Evolutionary conservation across 306 rosid genomes (phyloP).

Genomic region (Purshia tridentata): DNA sequence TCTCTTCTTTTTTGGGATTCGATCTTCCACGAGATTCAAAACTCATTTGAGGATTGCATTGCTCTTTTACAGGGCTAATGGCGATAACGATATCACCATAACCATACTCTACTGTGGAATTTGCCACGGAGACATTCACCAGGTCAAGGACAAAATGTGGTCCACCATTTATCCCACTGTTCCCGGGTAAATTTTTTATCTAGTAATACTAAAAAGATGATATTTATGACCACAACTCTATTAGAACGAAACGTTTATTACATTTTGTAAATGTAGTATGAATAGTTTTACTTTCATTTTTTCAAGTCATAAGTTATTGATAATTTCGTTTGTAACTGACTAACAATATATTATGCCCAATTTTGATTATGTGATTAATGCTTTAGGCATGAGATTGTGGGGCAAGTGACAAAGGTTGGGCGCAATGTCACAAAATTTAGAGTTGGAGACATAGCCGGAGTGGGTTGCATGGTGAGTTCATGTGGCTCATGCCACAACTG

Average conservation of each 20-base stretch:
- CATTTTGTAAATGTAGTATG: too few relatives aligned
- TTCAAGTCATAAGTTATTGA: too few relatives aligned
- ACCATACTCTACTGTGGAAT: constrained; percentile 14
- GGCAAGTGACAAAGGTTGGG: background rate
- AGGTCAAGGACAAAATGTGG: background rate
- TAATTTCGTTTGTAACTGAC: background rate
- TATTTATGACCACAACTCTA: too few relatives aligned
- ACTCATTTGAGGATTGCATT: background rate
- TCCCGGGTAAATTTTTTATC: constrained; percentile 1
- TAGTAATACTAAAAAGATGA: too few relatives aligned
- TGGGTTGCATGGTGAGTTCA: background rate
- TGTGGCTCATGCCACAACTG: constrained; percentile 6
- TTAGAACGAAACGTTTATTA: too few relatives aligned
- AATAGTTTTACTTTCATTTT: background rate
- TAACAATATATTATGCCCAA: background rate
- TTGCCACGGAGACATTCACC: constrained; percentile 17
- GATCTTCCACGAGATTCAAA: background rate
- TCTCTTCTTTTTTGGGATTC: background rate
- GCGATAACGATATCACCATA: constrained; percentile 9
- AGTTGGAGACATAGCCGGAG: background rate
- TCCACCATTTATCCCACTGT: constrained; percentile 4
- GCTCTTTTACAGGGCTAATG: background rate
- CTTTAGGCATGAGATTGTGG: background rate
- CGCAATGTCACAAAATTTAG: background rate
- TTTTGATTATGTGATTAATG: too few relatives aligned